Base-by-base conservation (phyloP, 768 basidiomycete species). In the Hygrophorus russula region DNA sequence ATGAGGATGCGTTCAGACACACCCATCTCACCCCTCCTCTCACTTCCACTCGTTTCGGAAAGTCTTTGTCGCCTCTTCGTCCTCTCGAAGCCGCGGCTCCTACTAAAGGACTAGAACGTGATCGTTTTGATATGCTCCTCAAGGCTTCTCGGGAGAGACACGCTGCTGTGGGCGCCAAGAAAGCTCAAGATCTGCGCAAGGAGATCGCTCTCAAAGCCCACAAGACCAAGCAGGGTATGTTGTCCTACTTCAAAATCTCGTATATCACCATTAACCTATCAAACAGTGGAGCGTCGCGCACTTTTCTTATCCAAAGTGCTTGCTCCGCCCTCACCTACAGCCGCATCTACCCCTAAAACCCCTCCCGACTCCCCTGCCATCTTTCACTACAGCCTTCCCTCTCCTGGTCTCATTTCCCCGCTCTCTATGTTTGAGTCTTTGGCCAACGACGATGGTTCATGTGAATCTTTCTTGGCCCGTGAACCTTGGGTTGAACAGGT, bases 151-250 rank as follows among this genome's bases (percentile, higher is more conserved):
- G 69, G 55, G 77, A 80, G 49, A 67, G 74, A 51, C 75, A 73
- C 53, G 59, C 65, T 13, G 54, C 57, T 18, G 45, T 68, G 10
- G 67, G 66, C 32, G 58, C 57, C 36, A 80, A 71, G 59, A 71
- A 63, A 57, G 59, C 60, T 19, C 65, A 65, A 15, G 74, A 83
- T 61, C 69, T 88, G 40, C 76, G 81, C 50, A 84, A 78, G 61
- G 80, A 87, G 61, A 75, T 84, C 39, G 79, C 80, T 9, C 60
- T 82, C 45, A 84, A 79, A 59, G 72, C 70, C 40, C 83, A 86
- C 61, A 75, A 69, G 63, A 74, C 70, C 56, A 85, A 81, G 65
- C 81, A 85, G 61, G 65, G 87, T 88, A 58, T 52, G 73, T 68
- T 19, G 6, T 41, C 24, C 49, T 24, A 12, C 15, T 19, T 27